phyloP scores from a whole-genome alignment of 164 flowering plant species.

The Vitis rotundifolia region DNA sequence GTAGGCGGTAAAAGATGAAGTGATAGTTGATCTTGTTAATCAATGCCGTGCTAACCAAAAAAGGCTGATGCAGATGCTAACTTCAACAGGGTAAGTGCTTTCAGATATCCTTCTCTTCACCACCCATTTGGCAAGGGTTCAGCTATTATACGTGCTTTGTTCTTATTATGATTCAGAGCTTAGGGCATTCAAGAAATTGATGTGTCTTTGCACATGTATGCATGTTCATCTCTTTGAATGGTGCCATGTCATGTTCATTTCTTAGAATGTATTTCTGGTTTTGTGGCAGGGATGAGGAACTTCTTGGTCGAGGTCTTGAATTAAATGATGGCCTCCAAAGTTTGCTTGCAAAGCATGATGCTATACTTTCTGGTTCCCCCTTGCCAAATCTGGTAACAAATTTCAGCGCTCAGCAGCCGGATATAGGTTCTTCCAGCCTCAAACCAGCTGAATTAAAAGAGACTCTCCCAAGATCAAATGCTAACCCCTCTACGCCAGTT shows the following conservation, averaged over 20 bases:
- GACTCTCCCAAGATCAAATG: slow-evolving; percentile 29
- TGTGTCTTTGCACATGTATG: background rate
- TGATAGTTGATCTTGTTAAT: slow-evolving; percentile 80
- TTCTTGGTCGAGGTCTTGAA: slow-evolving; percentile 79
- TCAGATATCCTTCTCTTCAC: background rate
- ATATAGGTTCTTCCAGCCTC: slow-evolving; percentile 14
- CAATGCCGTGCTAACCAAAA: slow-evolving; percentile 83
- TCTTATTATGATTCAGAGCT: background rate
- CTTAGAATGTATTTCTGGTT: background rate
- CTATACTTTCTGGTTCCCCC: slow-evolving; percentile 81
- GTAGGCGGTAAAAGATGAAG: slow-evolving; percentile 87
- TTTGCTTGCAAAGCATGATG: slow-evolving; percentile 84
- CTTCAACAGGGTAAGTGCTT: slow-evolving; percentile 65
- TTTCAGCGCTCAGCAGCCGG: slow-evolving; percentile 17
- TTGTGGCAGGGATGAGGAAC: slow-evolving; percentile 78
- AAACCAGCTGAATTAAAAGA: slow-evolving; percentile 22
- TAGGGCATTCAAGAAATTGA: background rate
- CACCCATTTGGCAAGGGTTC: background rate
- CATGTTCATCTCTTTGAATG: background rate
- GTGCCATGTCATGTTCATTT: background rate
- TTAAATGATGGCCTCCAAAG: slow-evolving; percentile 76
- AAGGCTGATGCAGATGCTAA: slow-evolving; percentile 79
- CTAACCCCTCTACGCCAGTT: slow-evolving; percentile 23
- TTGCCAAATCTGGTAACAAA: slow-evolving; percentile 37
- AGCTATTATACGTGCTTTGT: background rate